phyloP scores from a whole-genome alignment of 1,284 basidiomycete genomes.

The Lentinula novae-zelandiae region DNA sequence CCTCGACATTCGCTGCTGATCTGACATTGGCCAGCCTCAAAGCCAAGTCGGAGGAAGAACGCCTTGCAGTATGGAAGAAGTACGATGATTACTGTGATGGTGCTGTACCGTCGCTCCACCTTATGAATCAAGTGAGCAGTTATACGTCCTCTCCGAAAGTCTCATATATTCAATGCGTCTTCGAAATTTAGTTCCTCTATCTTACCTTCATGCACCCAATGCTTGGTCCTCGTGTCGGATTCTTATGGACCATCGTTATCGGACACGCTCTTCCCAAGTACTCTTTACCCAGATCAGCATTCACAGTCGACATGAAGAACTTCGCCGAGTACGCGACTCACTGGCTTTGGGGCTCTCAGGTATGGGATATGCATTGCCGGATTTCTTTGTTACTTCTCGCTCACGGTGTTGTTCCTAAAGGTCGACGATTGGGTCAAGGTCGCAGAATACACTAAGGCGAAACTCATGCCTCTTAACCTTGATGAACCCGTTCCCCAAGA shows the following conservation, averaged over 20 bases:
- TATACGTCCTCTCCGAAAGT: neutral
- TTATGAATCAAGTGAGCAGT: neutral
- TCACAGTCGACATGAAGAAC: neutral
- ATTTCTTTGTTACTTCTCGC: neutral
- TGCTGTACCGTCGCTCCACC: neutral
- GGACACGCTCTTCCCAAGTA: conserved; percentile 1
- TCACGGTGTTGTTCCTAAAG: neutral
- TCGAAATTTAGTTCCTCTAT: neutral
- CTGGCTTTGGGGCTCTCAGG: conserved; percentile 4
- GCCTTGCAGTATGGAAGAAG: neutral
- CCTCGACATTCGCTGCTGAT: conserved; percentile 12
- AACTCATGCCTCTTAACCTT: conserved; percentile 3
- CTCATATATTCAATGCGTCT: too few relatives aligned
- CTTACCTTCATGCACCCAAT: conserved; percentile 1
- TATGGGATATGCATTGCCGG: neutral
- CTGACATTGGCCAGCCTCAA: conserved; percentile 1
- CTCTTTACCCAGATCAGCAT: neutral
- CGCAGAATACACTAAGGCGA: neutral
- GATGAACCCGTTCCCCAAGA: conserved; percentile 4
- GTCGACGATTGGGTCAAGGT: conserved; percentile 5
- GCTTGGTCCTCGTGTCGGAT: conserved; percentile 1
- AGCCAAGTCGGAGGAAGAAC: neutral
- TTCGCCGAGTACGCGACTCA: conserved; percentile 1
- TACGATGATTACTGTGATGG: conserved; percentile 1
- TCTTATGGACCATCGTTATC: conserved; percentile 3